phyloP scores from a whole-genome alignment of 208 protist genomes.

The Leptomonas pyrrhocoris region DNA sequence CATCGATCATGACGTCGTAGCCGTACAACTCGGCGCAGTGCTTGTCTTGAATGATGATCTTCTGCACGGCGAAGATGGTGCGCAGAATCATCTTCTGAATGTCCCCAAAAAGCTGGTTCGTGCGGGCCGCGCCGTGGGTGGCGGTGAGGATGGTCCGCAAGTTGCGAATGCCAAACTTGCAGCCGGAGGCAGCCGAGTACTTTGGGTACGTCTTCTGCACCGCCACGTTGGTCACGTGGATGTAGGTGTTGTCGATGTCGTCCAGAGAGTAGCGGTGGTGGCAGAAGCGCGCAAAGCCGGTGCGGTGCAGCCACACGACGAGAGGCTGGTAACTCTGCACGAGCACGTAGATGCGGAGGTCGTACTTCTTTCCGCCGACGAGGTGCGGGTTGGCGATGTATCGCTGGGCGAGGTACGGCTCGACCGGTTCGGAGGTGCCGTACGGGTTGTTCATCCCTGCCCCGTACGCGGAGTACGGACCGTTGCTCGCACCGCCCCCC shows the following conservation, averaged over 20 bases:
- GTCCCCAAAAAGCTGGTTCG: slow-evolving; percentile 91
- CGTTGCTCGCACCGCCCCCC: neutral
- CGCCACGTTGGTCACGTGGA: slow-evolving; percentile 97
- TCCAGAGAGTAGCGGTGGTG: slow-evolving; percentile 91
- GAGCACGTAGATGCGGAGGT: slow-evolving; percentile 93
- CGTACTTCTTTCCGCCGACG: slow-evolving; percentile 94
- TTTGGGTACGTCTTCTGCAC: slow-evolving; percentile 96
- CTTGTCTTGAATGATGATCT: slow-evolving; percentile 78
- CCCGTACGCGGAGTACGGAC: neutral
- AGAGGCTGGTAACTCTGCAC: slow-evolving; percentile 90
- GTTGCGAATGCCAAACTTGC: slow-evolving; percentile 88
- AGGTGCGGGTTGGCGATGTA: slow-evolving; percentile 93
- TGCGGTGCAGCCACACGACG: slow-evolving; percentile 89
- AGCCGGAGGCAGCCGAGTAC: slow-evolving; percentile 82
- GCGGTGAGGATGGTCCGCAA: slow-evolving; percentile 83
- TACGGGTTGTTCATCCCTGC: slow-evolving; percentile 19
- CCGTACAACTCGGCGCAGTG: slow-evolving; percentile 93
- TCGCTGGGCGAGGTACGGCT: slow-evolving; percentile 87
- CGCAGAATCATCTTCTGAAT: slow-evolving; percentile 93
- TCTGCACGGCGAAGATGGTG: slow-evolving; percentile 82
- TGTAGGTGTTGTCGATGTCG: slow-evolving; percentile 93
- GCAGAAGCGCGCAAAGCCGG: slow-evolving; percentile 93
- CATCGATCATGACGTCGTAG: slow-evolving; percentile 92
- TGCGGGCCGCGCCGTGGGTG: slow-evolving; percentile 76
- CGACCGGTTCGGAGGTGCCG: slow-evolving; percentile 56